Evolutionary conservation across 352 stramenopile genomes (phyloP), one percentile per base, ranked within the genome.

Genomic region (Phytophthora sojae): DNA sequence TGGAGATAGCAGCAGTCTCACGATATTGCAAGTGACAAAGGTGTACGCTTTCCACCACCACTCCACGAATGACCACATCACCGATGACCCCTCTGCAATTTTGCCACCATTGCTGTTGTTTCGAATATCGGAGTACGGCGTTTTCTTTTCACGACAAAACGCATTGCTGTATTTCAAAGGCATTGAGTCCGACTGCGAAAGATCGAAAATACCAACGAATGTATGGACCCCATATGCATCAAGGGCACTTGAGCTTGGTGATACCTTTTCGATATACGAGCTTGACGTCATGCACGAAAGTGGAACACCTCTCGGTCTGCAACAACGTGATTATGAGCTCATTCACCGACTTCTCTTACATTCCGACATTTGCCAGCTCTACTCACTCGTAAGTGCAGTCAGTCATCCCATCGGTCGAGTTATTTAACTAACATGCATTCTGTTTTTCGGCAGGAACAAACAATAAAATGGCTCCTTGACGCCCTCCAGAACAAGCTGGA

Each of bases 1-100:
- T 30, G 57, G 29, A 37, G 42, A 42, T 37, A 66, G 3, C 26
- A 45, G 12, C 3, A 44, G 2, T 0, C 5, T 73, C 4, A 29
- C 23, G 8, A 53, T 76, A 15, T 67, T 66, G 19, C 57, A 75
- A 7, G 60, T 83, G 4, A 77, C 56, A 1, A 88, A 88, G 59
- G 57, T 39, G 19, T 90, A 85, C 29, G 21, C 66, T 15, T 84
- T 88, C 64, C 76, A 83, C 21, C 30, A 80, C 49, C 42, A 67
- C 25, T 63, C 71, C 15, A 76, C 68, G 5, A 69, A 64, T 57
- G 42, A 49, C 32, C 32, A 57, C 6, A 35, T 50, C 30, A 17
- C 12, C n/a, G 0, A 6, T 54, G 14, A 32, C 32, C 35, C 15
- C 45, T 32, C 54, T 6, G 44, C 37, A 14, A 4, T 32, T 11